Evolutionary conservation across 192 early-diverging fungal genomes (phyloP).

Genomic region (Backusella westeae): DNA sequence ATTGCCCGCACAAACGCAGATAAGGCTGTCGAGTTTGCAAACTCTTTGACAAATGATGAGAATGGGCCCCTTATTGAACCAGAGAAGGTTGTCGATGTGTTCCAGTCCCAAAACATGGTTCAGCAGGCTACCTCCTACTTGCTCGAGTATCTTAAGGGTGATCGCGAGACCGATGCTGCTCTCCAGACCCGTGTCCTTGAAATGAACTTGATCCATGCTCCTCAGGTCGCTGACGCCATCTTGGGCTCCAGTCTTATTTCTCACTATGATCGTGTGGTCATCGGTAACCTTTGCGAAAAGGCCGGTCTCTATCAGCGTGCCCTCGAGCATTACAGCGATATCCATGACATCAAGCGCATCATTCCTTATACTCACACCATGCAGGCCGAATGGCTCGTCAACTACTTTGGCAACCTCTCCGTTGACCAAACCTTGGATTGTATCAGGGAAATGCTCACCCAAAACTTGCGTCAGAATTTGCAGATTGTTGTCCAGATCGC

Average conservation of each 20-base stretch:
- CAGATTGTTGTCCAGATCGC: slow-evolving; percentile 95
- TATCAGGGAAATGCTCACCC: slow-evolving; percentile 89
- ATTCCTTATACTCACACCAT: slow-evolving; percentile 87
- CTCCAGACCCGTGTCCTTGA: slow-evolving; percentile 95
- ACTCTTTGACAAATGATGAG: slow-evolving; percentile 81
- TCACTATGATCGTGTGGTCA: slow-evolving; percentile 90
- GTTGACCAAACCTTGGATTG: slow-evolving; percentile 97
- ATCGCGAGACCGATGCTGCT: slow-evolving; percentile 86
- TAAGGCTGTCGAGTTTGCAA: slow-evolving; percentile 92
- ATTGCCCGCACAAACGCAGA: slow-evolving; percentile 91
- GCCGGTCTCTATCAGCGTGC: slow-evolving; percentile 95
- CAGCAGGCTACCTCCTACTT: slow-evolving; percentile 97
- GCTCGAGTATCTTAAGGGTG: slow-evolving; percentile 93
- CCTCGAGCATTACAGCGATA: slow-evolving; percentile 95
- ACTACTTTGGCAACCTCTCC: slow-evolving; percentile 93
- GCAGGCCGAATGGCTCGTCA: slow-evolving; percentile 87
- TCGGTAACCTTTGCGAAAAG: slow-evolving; percentile 95
- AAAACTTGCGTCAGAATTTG: slow-evolving; percentile 92
- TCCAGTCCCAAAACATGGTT: slow-evolving; percentile 87
- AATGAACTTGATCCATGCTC: slow-evolving; percentile 96
- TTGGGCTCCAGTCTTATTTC: slow-evolving; percentile 94
- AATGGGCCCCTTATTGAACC: slow-evolving; percentile 77
- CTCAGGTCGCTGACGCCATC: slow-evolving; percentile 99
- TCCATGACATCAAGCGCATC: slow-evolving; percentile 94
- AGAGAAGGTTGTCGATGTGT: slow-evolving; percentile 90